Percentiles rank a stretch among this genome's conserved stretches.
Evolutionary conservation across 176 grass and related monocot species (phyloP).

Genomic region (Aechmea fasciata): DNA sequence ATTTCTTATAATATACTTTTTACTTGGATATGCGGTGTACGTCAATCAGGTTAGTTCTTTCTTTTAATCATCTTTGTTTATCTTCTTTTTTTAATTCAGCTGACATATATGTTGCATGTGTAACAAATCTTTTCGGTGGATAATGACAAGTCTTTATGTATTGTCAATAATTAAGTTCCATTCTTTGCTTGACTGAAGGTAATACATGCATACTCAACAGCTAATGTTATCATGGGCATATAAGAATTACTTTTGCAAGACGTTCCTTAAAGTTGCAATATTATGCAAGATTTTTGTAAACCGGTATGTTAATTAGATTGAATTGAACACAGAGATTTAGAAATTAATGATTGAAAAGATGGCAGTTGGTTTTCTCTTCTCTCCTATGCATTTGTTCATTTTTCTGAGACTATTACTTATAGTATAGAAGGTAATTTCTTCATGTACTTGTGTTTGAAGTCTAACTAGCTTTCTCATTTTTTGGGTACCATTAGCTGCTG

Average conservation of each 20-base stretch:
- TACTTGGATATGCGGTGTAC: constrained; percentile 72
- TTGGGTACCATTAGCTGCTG: not conserved
- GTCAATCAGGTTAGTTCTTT: constrained; percentile 61
- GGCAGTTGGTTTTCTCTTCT: too few relatives aligned
- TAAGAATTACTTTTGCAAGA: not conserved
- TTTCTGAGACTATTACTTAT: not conserved
- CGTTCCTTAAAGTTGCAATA: not conserved
- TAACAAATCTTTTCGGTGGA: too few relatives aligned
- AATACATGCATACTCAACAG: not conserved
- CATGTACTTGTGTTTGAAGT: not conserved
- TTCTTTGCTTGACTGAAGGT: too few relatives aligned
- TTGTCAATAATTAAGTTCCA: too few relatives aligned
- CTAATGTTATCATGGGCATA: not conserved
- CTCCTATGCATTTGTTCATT: not conserved
- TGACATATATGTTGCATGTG: not conserved
- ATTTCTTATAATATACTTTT: constrained; percentile 75
- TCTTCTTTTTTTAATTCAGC: not conserved
- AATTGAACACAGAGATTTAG: too few relatives aligned
- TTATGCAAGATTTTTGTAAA: too few relatives aligned
- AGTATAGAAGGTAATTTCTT: not conserved
- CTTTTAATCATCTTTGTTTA: not conserved
- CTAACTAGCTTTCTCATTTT: too few relatives aligned
- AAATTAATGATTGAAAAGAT: too few relatives aligned
- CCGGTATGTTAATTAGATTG: too few relatives aligned
- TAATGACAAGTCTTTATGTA: too few relatives aligned